Conservation (phyloP, 352 stramenopile species). For the Phytopythium sindhum region DNA sequence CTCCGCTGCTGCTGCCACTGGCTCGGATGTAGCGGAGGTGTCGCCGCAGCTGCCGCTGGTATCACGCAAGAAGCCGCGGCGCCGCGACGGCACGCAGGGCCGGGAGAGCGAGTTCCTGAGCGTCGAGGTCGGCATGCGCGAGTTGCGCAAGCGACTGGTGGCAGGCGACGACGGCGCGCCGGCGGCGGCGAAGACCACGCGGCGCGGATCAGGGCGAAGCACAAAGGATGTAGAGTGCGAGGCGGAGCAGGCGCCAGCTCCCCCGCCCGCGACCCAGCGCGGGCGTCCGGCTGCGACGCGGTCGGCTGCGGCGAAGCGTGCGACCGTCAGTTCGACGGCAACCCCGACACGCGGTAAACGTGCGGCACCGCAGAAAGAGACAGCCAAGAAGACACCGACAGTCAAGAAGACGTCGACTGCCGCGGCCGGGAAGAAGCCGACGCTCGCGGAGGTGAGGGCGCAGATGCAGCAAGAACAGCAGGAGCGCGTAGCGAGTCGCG, state of each 20-base stretch:
- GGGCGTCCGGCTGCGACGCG: not conserved
- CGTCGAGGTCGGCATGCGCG: conserved; percentile 68
- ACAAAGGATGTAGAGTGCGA: not conserved
- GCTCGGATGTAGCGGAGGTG: not conserved
- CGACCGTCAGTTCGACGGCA: not conserved
- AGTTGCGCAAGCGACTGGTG: conserved; percentile 56
- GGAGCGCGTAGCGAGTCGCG: conserved; percentile 41
- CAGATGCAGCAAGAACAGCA: conserved; percentile 50
- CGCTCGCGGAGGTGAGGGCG: conserved; percentile 39
- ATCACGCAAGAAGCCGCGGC: conserved; percentile 30
- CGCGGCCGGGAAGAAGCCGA: conserved; percentile 15
- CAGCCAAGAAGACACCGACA: not conserved
- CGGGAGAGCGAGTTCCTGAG: conserved; percentile 73
- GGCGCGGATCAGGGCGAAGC: not conserved
- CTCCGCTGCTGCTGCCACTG: not conserved
- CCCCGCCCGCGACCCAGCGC: not conserved
- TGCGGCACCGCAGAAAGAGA: conserved; percentile 4
- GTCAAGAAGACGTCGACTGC: not conserved
- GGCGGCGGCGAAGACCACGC: not conserved
- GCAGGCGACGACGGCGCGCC: not conserved
- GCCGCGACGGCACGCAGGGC: conserved; percentile 5
- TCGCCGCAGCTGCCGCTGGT: not conserved
- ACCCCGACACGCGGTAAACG: not conserved
- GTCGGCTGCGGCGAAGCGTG: not conserved
- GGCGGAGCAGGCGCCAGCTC: not conserved